Percentiles rank a stretch among this genome's conserved stretches.
Evolutionary conservation across 192 early-diverging fungal genomes (phyloP).

Genomic region (Chytriomyces confervae): DNA sequence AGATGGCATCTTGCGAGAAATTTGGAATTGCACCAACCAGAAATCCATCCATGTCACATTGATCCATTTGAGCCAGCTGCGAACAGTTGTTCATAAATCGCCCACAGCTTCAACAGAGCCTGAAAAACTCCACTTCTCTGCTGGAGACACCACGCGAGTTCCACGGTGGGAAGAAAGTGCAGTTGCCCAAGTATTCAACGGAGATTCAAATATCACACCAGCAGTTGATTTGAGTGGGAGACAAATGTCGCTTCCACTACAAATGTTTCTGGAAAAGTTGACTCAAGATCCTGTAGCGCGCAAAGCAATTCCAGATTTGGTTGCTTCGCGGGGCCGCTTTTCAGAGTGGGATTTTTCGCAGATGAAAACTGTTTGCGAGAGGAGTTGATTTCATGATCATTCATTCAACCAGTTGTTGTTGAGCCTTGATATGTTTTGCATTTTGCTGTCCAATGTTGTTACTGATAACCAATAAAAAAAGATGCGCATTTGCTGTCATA

Average conservation of each 20-base stretch:
- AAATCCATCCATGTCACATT: background rate
- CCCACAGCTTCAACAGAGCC: background rate
- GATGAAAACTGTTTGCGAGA: conserved; percentile 18
- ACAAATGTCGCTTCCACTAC: background rate
- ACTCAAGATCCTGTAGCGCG: background rate
- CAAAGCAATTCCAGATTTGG: background rate
- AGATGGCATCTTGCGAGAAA: background rate
- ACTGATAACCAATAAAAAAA: background rate
- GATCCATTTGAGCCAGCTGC: conserved; percentile 2
- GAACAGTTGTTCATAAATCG: background rate
- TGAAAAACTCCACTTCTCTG: background rate
- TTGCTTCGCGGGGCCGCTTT: background rate
- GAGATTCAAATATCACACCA: background rate
- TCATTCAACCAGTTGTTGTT: too few species aligned
- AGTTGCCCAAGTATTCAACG: conserved; percentile 12
- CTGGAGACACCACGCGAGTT: background rate
- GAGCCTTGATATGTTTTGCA: background rate
- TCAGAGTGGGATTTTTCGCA: conserved; percentile 17
- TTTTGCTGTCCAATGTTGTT: background rate
- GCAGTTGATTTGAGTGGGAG: background rate
- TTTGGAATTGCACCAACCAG: background rate
- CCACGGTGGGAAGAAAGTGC: background rate
- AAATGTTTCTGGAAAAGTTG: background rate
- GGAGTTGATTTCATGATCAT: background rate
- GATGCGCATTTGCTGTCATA: too few species aligned